These are phyloP conservation scores for Sambucus nigra DNA, from an alignment of 129 eudicot species.

Conservation along the genomic window DNA sequence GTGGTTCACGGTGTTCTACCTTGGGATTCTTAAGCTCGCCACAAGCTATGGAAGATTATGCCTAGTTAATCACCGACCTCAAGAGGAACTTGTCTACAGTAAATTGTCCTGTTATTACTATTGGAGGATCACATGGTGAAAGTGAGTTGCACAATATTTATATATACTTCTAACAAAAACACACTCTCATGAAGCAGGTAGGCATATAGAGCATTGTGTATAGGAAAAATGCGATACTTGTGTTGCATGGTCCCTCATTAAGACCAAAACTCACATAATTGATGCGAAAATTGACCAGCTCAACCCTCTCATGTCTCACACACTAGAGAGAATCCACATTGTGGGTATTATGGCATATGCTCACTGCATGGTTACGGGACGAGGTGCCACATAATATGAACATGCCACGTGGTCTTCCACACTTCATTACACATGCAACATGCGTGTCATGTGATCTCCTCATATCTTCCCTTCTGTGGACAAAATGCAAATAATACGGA, in stretches of 20 bases:
- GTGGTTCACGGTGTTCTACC: conserved; percentile 64
- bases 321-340: no score
- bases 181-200: no score
- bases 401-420: no score
- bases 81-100: conserved; percentile 40
- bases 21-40: conserved; percentile 68
- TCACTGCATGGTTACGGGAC: no score
- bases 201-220: not conserved
- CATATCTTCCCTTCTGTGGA: not conserved
- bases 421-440: not conserved
- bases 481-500: no score
- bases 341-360: no score
- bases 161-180: no score
- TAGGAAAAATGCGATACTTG: no score
- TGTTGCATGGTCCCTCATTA: no score
- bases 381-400: not conserved
- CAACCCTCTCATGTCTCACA: no score
- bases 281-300: no score
- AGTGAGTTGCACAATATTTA: conserved; percentile 24
- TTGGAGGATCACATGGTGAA: conserved; percentile 95
- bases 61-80: conserved; percentile 45
- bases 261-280: no score
- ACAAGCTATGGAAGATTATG: conserved; percentile 88
- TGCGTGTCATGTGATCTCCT: not conserved
- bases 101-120: conserved; percentile 51